Conservation (phyloP, 805 yeast genomes). For the Vanderwaltozyma polyspora region DNA sequence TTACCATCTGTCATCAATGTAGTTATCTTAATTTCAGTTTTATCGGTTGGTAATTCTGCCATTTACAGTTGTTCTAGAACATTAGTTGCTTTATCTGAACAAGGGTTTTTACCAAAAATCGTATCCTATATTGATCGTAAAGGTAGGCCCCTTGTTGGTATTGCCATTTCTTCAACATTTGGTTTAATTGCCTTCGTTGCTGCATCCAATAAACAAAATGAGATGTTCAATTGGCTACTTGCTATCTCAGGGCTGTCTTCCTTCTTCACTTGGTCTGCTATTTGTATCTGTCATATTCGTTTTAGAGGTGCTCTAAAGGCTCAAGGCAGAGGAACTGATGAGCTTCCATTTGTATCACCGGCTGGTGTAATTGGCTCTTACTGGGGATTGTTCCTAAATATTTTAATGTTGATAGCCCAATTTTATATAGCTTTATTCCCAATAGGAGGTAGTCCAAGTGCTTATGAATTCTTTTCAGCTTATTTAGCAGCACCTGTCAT, state of each 20-base stretch:
- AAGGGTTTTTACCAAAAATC: conserved; percentile 49
- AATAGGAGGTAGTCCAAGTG: conserved; percentile 39
- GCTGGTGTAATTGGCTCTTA: conserved; percentile 59
- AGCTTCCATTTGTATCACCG: conserved; percentile 55
- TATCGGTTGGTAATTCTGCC: conserved; percentile 66
- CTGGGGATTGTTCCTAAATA: conserved; percentile 47
- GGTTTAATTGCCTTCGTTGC: conserved; percentile 52
- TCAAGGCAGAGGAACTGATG: conserved; percentile 61
- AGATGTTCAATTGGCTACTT: conserved; percentile 52
- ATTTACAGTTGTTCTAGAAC: conserved; percentile 62
- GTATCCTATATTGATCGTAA: conserved; percentile 51
- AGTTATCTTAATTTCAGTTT: conserved; percentile 52
- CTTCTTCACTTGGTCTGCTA: conserved; percentile 52
- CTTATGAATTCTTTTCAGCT: conserved; percentile 49
- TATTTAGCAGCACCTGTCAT: conserved; percentile 58
- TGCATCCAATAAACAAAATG: conserved; percentile 40
- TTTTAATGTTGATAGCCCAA: conserved; percentile 58
- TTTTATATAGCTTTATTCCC: conserved; percentile 80
- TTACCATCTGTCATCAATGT: conserved; percentile 58
- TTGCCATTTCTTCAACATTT: conserved; percentile 37
- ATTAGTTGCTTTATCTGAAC: conserved; percentile 49
- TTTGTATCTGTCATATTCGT: conserved; percentile 48
- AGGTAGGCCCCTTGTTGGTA: conserved; percentile 58
- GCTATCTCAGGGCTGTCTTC: conserved; percentile 56
- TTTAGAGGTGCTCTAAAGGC: conserved; percentile 51